Conservation (phyloP, 148 eudicot genomes). For the Pouteria glomerata region DNA sequence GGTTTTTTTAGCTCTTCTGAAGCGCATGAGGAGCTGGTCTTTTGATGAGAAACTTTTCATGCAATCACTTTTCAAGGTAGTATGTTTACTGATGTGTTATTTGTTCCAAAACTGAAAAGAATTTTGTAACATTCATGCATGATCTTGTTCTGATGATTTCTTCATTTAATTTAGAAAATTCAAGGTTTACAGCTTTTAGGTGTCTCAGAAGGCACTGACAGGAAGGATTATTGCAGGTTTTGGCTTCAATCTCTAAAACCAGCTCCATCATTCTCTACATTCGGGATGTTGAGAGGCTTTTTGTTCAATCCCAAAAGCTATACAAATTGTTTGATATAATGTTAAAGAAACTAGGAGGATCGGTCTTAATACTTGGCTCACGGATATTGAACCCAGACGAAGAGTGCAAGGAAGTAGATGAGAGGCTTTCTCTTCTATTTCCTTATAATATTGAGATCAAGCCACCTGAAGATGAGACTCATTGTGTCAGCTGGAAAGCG, state of each 20-base stretch:
- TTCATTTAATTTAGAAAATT: background rate
- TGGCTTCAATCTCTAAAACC: constrained; percentile 52
- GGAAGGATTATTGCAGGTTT: constrained; percentile 38
- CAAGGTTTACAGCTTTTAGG: background rate
- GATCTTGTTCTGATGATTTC: background rate
- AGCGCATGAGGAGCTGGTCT: constrained; percentile 53
- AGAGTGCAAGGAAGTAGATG: constrained; percentile 45
- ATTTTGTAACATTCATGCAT: no score
- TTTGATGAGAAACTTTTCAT: constrained; percentile 75
- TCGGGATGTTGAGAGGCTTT: constrained; percentile 64
- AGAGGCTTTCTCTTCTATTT: constrained; percentile 48
- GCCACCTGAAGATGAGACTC: constrained; percentile 75
- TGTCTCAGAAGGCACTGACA: background rate
- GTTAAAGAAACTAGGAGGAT: constrained; percentile 57
- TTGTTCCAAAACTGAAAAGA: no score
- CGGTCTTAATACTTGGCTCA: constrained; percentile 75
- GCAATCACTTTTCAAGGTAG: constrained; percentile 75
- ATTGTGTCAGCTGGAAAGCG: constrained; percentile 64
- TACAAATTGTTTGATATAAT: constrained; percentile 56
- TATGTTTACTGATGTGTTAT: no score
- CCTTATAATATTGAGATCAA: constrained; percentile 73
- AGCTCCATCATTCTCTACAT: constrained; percentile 66
- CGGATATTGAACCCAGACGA: constrained; percentile 45
- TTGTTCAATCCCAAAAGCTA: constrained; percentile 57
- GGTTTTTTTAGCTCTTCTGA: constrained; percentile 31